Evolutionary conservation across 2,329 filamentous ascomycete species (phyloP).

Genomic region (Epichloe elymi): DNA sequence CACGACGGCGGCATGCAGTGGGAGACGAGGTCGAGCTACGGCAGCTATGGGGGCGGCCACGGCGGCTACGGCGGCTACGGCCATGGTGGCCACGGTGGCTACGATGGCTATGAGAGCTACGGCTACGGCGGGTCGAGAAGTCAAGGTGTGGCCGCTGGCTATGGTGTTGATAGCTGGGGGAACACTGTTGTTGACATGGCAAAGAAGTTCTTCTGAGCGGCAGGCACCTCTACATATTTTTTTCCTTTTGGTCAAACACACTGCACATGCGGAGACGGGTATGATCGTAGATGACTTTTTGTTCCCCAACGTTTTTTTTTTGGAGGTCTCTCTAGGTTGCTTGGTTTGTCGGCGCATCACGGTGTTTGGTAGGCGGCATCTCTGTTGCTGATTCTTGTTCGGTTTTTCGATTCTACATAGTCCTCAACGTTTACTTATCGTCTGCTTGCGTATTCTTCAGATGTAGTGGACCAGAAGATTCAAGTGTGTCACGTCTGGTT

Average conservation of each 20-base stretch:
- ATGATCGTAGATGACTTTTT: background rate
- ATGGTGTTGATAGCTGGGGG: slow-evolving; percentile 13
- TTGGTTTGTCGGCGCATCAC: no score
- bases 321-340: no score
- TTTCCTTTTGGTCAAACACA: background rate
- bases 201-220: slow-evolving; percentile 29
- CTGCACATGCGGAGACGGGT: no score
- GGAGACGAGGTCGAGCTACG: slow-evolving; percentile 22
- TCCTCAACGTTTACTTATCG: no score
- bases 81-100: slow-evolving; percentile 12
- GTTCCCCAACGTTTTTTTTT: no score
- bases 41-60: slow-evolving; percentile 1
- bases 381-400: no score
- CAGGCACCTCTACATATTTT: background rate
- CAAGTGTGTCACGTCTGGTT: background rate
- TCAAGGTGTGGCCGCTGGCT: slow-evolving; percentile 11
- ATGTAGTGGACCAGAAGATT: no score
- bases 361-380: no score
- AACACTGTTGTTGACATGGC: slow-evolving; percentile 25
- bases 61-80: background rate
- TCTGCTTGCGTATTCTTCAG: no score
- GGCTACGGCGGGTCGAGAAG: slow-evolving; percentile 12
- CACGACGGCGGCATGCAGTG: slow-evolving; percentile 23
- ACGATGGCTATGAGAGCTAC: slow-evolving; percentile 10
- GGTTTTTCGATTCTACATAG: no score